phyloP scores from a whole-genome alignment of 2,329 filamentous ascomycete species.

The Chrysoporthe austroafricana region DNA sequence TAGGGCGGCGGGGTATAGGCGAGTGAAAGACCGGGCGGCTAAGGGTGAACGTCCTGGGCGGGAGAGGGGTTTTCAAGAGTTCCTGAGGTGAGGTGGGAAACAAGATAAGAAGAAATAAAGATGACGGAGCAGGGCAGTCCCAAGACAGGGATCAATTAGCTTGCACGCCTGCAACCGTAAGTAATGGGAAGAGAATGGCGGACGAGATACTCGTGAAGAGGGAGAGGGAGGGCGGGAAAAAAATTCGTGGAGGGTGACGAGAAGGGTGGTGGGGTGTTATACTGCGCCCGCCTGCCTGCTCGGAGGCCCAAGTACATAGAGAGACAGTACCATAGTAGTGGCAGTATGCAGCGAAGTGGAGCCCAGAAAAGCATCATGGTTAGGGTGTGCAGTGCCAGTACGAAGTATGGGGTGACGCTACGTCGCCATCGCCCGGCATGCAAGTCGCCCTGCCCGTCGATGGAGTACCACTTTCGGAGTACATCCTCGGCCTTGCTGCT shows the following conservation, averaged over 20 bases:
- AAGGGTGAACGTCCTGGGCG: conserved; percentile 34
- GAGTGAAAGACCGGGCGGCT: conserved; percentile 26
- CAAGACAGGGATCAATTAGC: conserved; percentile 57
- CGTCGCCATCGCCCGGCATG: conserved; percentile 29
- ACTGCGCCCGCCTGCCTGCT: conserved; percentile 34
- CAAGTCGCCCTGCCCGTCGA: conserved; percentile 29
- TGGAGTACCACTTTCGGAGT: conserved; percentile 5
- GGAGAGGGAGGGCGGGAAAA: conserved; percentile 51
- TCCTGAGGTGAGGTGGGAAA: conserved; percentile 40
- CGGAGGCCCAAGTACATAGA: conserved; percentile 24
- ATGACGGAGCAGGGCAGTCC: conserved; percentile 58
- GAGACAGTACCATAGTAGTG: conserved; percentile 22
- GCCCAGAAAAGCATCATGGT: conserved; percentile 28
- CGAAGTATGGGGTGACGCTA: conserved; percentile 27
- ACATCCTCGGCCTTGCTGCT: conserved; percentile 14
- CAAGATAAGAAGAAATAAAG: conserved; percentile 47
- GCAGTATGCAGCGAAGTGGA: conserved; percentile 26
- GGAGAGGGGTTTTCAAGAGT: conserved; percentile 35
- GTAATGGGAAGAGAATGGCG: conserved; percentile 61
- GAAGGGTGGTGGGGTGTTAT: conserved; percentile 57
- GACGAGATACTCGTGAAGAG: conserved; percentile 63
- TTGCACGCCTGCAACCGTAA: conserved; percentile 64
- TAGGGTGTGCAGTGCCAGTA: conserved; percentile 9
- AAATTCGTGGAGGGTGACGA: conserved; percentile 45
- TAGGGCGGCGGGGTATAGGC: conserved; percentile 24